Evolutionary conservation across 2,329 filamentous ascomycete species (phyloP).

Genomic region (Aureobasidium subglaciale): DNA sequence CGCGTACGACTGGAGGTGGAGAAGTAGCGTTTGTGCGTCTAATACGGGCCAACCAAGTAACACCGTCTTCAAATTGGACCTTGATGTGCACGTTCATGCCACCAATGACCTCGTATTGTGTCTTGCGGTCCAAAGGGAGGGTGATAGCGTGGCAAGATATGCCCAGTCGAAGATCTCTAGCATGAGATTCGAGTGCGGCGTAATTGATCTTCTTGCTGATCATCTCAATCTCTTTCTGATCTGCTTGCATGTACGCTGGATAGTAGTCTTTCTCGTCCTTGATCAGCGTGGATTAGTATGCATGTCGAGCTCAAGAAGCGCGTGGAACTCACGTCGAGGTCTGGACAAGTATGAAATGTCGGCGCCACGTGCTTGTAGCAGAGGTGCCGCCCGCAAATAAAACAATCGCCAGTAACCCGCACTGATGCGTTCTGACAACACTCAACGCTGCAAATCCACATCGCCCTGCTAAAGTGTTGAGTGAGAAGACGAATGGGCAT

Average conservation of each 20-base stretch:
- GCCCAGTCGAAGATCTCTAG: not conserved
- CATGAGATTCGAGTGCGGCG: not conserved
- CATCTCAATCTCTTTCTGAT: not conserved
- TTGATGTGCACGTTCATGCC: not conserved
- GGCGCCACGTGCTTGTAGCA: not conserved
- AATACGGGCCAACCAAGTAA: not conserved
- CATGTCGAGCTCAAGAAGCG: too few species aligned
- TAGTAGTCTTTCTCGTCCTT: not conserved
- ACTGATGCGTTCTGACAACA: not conserved
- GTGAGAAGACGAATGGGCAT: too few species aligned
- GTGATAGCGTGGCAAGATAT: not conserved
- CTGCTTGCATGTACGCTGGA: not conserved
- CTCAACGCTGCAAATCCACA: not conserved
- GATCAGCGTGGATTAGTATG: too few species aligned
- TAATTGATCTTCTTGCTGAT: not conserved
- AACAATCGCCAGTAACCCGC: not conserved
- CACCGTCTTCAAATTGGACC: not conserved
- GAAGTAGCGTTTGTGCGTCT: not conserved
- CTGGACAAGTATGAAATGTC: not conserved
- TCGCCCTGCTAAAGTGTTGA: not conserved
- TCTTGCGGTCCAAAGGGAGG: not conserved
- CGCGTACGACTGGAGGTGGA: not conserved
- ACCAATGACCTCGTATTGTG: not conserved
- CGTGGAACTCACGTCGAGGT: not conserved
- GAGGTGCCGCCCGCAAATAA: not conserved